A percentile compares a stretch with the other conserved stretches of the same genome.
phyloP scores from a whole-genome alignment of 495 filamentous ascomycete genomes.

The Penicillium simplicissimum region DNA sequence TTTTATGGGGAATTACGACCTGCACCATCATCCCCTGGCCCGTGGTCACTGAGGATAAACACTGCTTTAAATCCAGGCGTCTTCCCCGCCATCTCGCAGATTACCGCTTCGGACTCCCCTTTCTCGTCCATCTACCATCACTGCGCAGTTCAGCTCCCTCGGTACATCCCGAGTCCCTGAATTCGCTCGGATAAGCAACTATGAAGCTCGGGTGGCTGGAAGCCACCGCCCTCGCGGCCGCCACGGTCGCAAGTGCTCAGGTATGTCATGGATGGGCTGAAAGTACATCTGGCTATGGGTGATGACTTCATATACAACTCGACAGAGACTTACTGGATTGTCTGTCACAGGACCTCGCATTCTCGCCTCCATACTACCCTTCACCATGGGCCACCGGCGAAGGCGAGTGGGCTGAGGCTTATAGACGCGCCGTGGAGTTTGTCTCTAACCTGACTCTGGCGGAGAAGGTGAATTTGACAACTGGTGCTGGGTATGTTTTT shows the following conservation, averaged over 20 bases:
- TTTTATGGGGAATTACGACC: slow-evolving; percentile 10
- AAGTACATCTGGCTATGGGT: not conserved
- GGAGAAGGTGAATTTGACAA: slow-evolving; percentile 93
- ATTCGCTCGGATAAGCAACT: slow-evolving; percentile 13
- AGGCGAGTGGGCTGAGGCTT: slow-evolving; percentile 76
- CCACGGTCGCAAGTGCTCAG: slow-evolving; percentile 41
- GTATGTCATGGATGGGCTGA: slow-evolving; percentile 17
- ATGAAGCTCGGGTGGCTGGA: slow-evolving; percentile 47
- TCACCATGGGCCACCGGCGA: slow-evolving; percentile 76
- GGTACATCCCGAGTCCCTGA: slow-evolving; percentile 10
- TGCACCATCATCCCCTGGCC: not conserved
- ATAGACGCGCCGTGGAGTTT: slow-evolving; percentile 72
- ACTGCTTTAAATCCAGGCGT: slow-evolving; percentile 12
- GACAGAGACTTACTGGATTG: not conserved
- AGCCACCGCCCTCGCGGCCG: slow-evolving; percentile 35
- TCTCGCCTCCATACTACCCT: slow-evolving; percentile 72
- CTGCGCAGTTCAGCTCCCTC: not conserved
- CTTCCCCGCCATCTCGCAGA: slow-evolving; percentile 1
- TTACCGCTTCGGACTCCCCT: not conserved
- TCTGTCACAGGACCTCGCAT: slow-evolving; percentile 35
- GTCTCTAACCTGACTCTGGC: slow-evolving; percentile 80
- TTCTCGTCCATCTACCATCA: not conserved
- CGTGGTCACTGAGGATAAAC: not conserved
- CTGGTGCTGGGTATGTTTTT: slow-evolving; percentile 67
- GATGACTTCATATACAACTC: not conserved